These are phyloP conservation scores for Fusarium tricinctum DNA, from an alignment of 2,329 filamentous ascomycete species.

Conservation along the genomic window DNA sequence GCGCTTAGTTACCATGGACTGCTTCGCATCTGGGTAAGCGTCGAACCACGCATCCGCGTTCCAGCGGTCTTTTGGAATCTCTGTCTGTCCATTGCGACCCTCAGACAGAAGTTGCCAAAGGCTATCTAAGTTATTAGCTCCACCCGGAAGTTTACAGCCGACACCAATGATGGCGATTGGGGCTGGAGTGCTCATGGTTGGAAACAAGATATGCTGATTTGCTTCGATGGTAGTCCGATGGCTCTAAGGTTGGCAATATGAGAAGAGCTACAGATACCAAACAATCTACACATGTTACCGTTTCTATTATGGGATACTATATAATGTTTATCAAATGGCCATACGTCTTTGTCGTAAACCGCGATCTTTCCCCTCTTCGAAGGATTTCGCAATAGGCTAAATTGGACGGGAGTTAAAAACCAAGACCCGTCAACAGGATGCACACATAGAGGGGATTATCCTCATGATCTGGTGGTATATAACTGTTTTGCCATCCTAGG, in stretches of 20 bases:
- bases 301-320: neutral
- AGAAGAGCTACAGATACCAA: neutral
- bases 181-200: neutral
- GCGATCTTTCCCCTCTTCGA: conserved; percentile 2
- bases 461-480: neutral
- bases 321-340: neutral
- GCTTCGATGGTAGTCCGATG: no score
- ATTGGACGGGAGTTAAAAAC: neutral
- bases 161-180: conserved; percentile 11
- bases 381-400: conserved; percentile 18
- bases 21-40: conserved; percentile 15
- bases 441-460: neutral
- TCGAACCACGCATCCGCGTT: conserved; percentile 11
- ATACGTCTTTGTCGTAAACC: neutral
- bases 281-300: rapidly evolving
- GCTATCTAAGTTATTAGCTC: conserved; percentile 16
- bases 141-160: conserved; percentile 9
- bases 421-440: neutral
- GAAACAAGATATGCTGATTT: neutral
- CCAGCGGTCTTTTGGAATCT: conserved; percentile 16
- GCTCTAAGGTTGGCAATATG: neutral
- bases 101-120: conserved; percentile 8
- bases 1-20: conserved; percentile 14
- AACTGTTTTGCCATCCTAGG: neutral
- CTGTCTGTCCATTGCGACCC: conserved; percentile 1